Evolutionary conservation across 1,284 basidiomycete genomes (phyloP).

Genomic region (Tilletia horrida): DNA sequence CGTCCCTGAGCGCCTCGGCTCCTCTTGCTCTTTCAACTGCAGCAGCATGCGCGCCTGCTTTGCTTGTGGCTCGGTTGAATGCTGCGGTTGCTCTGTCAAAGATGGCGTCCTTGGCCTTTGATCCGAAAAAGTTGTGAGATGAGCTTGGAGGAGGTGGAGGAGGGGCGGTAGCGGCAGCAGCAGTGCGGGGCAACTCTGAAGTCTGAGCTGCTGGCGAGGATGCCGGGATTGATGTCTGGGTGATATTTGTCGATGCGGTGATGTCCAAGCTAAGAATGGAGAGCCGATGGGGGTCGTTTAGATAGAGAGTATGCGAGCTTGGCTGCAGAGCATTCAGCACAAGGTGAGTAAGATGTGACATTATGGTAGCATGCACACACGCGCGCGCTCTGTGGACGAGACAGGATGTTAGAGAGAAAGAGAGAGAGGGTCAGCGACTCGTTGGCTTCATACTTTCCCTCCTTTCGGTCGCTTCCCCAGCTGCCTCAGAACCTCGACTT

Average conservation of each 20-base stretch:
- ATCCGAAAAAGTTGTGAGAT: background rate
- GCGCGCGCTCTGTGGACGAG: background rate
- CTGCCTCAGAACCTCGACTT: too few species aligned
- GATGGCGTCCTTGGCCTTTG: conserved; percentile 29
- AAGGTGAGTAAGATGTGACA: conserved; percentile 13
- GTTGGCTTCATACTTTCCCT: too few species aligned
- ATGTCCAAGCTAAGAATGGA: conserved; percentile 32
- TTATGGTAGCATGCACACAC: background rate
- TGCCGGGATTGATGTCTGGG: conserved; percentile 2
- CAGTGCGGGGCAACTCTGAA: background rate
- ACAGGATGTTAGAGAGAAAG: too few species aligned
- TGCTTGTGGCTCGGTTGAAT: conserved; percentile 27
- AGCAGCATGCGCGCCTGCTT: conserved; percentile 24
- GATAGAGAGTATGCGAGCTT: conserved; percentile 26
- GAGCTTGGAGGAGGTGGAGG: background rate
- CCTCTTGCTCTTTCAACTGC: conserved; percentile 26
- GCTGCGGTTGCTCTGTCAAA: conserved; percentile 29
- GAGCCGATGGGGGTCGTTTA: conserved; percentile 30
- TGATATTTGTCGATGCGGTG: conserved; percentile 26
- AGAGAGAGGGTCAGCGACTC: too few species aligned
- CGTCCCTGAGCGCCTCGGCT: conserved; percentile 26
- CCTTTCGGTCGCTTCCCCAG: too few species aligned
- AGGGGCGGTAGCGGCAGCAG: background rate
- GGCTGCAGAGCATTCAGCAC: conserved; percentile 12
- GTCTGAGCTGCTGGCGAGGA: background rate